phyloP scores from a whole-genome alignment of 2,329 filamentous ascomycete species.

The Fusarium haematococcum region DNA sequence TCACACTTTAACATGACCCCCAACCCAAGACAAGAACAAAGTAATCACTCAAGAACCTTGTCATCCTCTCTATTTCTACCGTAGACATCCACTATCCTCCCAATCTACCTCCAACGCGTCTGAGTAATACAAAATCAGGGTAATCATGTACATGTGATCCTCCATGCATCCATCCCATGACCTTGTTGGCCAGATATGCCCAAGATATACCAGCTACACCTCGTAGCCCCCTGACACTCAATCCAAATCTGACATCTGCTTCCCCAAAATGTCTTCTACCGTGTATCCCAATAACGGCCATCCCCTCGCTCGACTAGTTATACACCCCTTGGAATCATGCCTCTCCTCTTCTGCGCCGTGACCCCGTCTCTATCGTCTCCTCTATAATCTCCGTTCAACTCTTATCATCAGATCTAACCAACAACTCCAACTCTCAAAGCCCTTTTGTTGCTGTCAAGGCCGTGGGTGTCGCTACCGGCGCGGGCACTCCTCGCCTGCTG shows the following conservation, averaged over 20 bases:
- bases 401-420: constrained; percentile 8
- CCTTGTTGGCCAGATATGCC: constrained; percentile 15
- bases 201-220: constrained; percentile 13
- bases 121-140: constrained; percentile 12
- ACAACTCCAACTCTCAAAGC: constrained; percentile 43
- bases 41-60: constrained; percentile 11
- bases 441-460: constrained; percentile 48
- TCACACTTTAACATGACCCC: not conserved
- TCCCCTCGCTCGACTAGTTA: constrained; percentile 15
- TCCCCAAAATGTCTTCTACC: constrained; percentile 2
- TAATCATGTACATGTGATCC: constrained; percentile 42
- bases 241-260: constrained; percentile 19
- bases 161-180: constrained; percentile 5
- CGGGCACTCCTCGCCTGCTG: constrained; percentile 46
- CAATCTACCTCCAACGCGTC: constrained; percentile 20
- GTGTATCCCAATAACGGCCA: not conserved
- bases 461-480: constrained; percentile 44
- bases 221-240: constrained; percentile 6
- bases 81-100: constrained; percentile 29
- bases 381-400: constrained; percentile 15
- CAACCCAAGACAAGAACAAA: not conserved
- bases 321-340: constrained; percentile 2
- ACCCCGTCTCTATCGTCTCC: constrained; percentile 16
- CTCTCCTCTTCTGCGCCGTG: constrained; percentile 9
- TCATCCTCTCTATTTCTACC: constrained; percentile 24